Evolutionary conservation across 371 early-diverging fungal species (phyloP).

Genomic region (Mortierella polycephala): DNA sequence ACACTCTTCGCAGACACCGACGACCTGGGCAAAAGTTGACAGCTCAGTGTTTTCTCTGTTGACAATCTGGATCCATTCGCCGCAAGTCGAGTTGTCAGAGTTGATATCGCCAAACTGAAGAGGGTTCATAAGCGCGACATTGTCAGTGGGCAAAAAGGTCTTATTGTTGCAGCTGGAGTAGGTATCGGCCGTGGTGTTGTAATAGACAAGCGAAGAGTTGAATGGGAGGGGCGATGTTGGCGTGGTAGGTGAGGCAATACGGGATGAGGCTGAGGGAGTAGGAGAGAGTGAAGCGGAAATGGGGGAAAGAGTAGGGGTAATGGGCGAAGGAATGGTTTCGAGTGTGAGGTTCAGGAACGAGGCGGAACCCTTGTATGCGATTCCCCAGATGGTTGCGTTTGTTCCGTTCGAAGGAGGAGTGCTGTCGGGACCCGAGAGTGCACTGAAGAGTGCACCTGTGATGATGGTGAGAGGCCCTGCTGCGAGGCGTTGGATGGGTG

Average conservation of each 20-base stretch:
- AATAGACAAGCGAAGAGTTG: slow-evolving; percentile 29
- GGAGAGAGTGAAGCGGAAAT: slow-evolving; percentile 1
- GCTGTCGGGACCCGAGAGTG: slow-evolving; percentile 34
- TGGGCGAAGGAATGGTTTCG: slow-evolving; percentile 4
- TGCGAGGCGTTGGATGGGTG: slow-evolving; percentile 40
- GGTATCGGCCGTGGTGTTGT: slow-evolving; percentile 8
- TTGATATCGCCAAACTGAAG: slow-evolving; percentile 37
- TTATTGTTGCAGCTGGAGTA: slow-evolving; percentile 37
- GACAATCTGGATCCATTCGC: slow-evolving; percentile 39
- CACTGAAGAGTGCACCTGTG: slow-evolving; percentile 40
- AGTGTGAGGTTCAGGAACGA: slow-evolving; percentile 30
- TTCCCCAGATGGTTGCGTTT: slow-evolving; percentile 34
- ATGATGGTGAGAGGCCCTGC: slow-evolving; percentile 40
- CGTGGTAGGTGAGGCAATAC: not conserved
- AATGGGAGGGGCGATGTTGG: not conserved
- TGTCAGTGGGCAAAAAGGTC: slow-evolving; percentile 24
- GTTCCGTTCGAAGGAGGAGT: slow-evolving; percentile 33
- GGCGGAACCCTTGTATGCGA: slow-evolving; percentile 33
- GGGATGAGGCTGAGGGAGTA: slow-evolving; percentile 8
- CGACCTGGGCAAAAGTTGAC: slow-evolving; percentile 28
- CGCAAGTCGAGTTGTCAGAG: slow-evolving; percentile 35
- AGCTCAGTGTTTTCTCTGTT: slow-evolving; percentile 33
- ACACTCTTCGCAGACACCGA: slow-evolving; percentile 48
- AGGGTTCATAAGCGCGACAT: slow-evolving; percentile 43
- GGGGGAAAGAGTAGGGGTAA: slow-evolving; percentile 3